These are phyloP conservation scores for Sugiyamaella sp. DNA, from an alignment of 1,139 yeast genomes.

Conservation along the genomic window DNA sequence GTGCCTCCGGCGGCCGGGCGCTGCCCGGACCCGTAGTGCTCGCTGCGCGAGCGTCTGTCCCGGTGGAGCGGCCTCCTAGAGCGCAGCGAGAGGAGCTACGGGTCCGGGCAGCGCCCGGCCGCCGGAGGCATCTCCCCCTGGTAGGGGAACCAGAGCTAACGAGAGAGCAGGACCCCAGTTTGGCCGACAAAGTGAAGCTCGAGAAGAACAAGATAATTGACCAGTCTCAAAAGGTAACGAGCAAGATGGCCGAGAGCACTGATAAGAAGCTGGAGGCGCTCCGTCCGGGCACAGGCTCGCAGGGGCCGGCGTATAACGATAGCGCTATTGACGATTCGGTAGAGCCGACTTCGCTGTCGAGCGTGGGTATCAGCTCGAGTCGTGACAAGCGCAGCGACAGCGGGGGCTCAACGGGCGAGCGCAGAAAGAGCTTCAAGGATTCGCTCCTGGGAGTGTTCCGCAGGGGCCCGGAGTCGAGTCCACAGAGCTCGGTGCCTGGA, in stretches of 20 bases:
- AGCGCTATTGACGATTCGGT: constrained; percentile 7
- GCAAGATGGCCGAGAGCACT: not conserved
- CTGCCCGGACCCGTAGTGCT: constrained; percentile 2
- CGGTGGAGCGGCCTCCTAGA: not conserved
- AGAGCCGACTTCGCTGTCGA: constrained; percentile 1
- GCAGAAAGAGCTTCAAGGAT: constrained; percentile 18
- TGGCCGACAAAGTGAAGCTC: constrained; percentile 5
- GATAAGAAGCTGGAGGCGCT: not conserved
- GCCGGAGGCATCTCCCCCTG: not conserved
- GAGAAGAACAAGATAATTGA: constrained; percentile 12
- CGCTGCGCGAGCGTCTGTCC: not conserved
- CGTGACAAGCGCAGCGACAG: constrained; percentile 16
- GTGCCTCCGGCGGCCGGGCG: constrained; percentile 1
- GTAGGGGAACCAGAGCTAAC: not conserved
- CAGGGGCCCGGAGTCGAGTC: not conserved
- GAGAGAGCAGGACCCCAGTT: not conserved
- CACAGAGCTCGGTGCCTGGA: too few relatives aligned
- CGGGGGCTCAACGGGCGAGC: constrained; percentile 8
- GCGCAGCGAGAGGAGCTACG: not conserved
- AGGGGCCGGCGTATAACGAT: not conserved
- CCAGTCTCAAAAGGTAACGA: not conserved
- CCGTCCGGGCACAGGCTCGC: not conserved
- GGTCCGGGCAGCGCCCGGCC: not conserved
- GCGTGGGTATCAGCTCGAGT: constrained; percentile 14
- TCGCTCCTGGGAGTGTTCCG: constrained; percentile 20